Conservation (phyloP, 352 stramenopile genomes). For the Phytophthora meadii region DNA sequence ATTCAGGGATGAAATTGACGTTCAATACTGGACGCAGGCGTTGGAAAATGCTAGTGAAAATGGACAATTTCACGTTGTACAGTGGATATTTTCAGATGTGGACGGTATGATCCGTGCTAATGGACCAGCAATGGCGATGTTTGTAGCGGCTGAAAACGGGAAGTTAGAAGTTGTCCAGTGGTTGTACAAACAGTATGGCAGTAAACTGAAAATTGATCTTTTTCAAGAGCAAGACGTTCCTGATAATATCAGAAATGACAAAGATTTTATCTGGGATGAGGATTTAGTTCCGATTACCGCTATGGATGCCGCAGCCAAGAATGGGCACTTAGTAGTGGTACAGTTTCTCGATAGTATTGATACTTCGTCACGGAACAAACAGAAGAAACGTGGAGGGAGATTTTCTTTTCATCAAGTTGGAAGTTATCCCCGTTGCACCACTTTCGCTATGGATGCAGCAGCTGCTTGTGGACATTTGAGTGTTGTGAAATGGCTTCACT, state of each 20-base stretch:
- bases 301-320: slow-evolving; percentile 19
- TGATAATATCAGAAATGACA: background rate
- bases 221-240: background rate
- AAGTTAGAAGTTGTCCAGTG: slow-evolving; percentile 11
- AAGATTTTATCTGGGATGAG: background rate
- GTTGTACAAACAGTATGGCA: slow-evolving; percentile 10
- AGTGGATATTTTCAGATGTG: slow-evolving; percentile 15
- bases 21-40: background rate
- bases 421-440: slow-evolving; percentile 5
- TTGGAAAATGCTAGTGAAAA: slow-evolving; percentile 1
- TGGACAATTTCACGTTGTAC: slow-evolving; percentile 6
- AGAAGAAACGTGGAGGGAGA: slow-evolving; percentile 1
- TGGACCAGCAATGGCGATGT: slow-evolving; percentile 10
- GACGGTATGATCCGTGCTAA: slow-evolving; percentile 5
- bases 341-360: slow-evolving; percentile 13
- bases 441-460: slow-evolving; percentile 20
- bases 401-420: background rate
- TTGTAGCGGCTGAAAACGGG: slow-evolving; percentile 14
- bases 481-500: slow-evolving; percentile 24
- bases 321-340: slow-evolving; percentile 8
- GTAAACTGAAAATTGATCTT: slow-evolving; percentile 3
- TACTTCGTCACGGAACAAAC: background rate
- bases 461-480: slow-evolving; percentile 11
- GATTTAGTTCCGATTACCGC: slow-evolving; percentile 10
- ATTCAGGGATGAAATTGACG: background rate